Conservation (phyloP, 306 rosid genomes). For the Aeschynomene evenia region DNA sequence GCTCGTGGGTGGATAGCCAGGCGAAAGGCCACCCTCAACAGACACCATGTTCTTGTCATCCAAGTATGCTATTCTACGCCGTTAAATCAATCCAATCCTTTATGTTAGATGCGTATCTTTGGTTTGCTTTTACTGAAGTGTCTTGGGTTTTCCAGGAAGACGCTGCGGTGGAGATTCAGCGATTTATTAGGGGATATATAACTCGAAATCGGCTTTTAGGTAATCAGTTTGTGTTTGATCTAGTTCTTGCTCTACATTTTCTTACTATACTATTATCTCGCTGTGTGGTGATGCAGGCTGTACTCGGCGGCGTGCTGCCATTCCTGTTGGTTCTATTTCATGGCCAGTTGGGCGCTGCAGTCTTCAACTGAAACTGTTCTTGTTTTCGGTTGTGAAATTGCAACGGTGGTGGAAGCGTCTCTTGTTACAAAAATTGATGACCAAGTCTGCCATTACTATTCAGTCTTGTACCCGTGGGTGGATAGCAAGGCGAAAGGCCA, state of each 20-base stretch:
- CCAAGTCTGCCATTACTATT: conserved; percentile 54
- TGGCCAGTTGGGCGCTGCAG: conserved; percentile 36
- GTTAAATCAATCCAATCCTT: background rate
- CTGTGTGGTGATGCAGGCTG: conserved; percentile 34
- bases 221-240: conserved; percentile 27
- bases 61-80: conserved; percentile 69
- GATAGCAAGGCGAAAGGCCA: conserved; percentile 57
- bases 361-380: conserved; percentile 45
- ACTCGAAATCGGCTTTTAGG: conserved; percentile 61
- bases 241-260: background rate
- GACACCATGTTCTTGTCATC: conserved; percentile 41
- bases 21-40: conserved; percentile 46
- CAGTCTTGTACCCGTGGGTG: conserved; percentile 76
- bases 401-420: conserved; percentile 84
- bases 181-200: conserved; percentile 59
- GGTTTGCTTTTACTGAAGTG: conserved; percentile 25
- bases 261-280: background rate
- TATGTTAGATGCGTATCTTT: background rate
- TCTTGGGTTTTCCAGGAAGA: conserved; percentile 32
- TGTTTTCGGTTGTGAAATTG: conserved; percentile 61
- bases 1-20: conserved; percentile 69
- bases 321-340: conserved; percentile 26
- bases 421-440: conserved; percentile 43
- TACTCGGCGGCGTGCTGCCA: conserved; percentile 34
- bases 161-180: conserved; percentile 61